Percentiles rank a stretch among this genome's conserved stretches.
phyloP scores from a whole-genome alignment of 768 basidiomycete genomes.

The Boletus pseudo-olivaceus region DNA sequence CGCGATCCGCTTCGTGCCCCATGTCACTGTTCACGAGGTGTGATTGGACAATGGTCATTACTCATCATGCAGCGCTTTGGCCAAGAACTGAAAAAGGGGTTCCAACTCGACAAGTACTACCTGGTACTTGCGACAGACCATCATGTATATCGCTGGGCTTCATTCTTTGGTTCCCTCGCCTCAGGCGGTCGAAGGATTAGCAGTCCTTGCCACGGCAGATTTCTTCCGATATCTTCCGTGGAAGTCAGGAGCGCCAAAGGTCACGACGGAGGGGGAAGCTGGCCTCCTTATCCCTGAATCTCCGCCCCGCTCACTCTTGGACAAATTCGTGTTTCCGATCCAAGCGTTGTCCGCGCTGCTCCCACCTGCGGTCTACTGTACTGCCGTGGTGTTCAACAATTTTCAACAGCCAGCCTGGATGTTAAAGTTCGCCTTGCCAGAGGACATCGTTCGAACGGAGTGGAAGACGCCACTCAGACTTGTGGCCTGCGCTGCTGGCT shows the following conservation, averaged over 20 bases:
- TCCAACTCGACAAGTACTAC: not conserved
- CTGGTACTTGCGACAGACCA: conserved; percentile 14
- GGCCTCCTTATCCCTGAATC: conserved; percentile 17
- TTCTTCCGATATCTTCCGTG: conserved; percentile 21
- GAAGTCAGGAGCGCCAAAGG: not conserved
- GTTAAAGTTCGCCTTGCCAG: conserved; percentile 24
- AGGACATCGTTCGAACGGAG: conserved; percentile 19
- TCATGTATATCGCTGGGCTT: conserved; percentile 31
- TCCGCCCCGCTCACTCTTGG: conserved; percentile 16
- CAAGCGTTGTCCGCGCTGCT: conserved; percentile 23
- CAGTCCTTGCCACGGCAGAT: conserved; percentile 23
- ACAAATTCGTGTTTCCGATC: conserved; percentile 27
- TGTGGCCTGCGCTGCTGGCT: conserved; percentile 26
- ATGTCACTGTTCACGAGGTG: not conserved
- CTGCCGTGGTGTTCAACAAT: conserved; percentile 25
- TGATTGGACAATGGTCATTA: conserved; percentile 9
- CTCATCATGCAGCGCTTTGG: conserved; percentile 16
- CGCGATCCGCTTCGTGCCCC: not conserved
- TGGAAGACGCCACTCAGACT: conserved; percentile 24
- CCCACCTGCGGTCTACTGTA: conserved; percentile 29
- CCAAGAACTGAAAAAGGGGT: conserved; percentile 17
- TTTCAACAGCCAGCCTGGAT: conserved; percentile 38
- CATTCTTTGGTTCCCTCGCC: conserved; percentile 4
- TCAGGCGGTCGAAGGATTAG: conserved; percentile 25
- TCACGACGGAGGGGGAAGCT: conserved; percentile 8